A percentile compares a stretch with the other conserved stretches of the same genome.
These are phyloP conservation scores for Pleurotus eryngii DNA, from an alignment of 768 basidiomycete genomes.

Conservation along the genomic window DNA sequence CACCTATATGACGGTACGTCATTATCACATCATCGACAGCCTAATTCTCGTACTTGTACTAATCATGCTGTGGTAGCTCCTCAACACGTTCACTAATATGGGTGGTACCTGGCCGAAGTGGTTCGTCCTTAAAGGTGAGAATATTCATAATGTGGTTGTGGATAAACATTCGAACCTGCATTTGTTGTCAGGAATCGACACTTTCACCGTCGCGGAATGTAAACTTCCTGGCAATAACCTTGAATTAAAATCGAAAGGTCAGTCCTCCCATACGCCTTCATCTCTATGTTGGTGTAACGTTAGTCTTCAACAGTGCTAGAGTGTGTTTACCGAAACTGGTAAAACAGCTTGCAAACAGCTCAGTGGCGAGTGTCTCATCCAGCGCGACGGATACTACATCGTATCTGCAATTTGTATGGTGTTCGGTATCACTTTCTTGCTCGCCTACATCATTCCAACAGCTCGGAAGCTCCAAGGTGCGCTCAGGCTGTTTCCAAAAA, in stretches of 20 bases:
- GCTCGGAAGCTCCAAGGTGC: constrained; percentile 83
- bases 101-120: constrained; percentile 98
- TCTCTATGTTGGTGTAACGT: too few relatives aligned
- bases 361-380: constrained; percentile 77
- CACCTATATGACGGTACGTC: constrained; percentile 95
- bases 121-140: constrained; percentile 84
- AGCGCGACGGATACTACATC: constrained; percentile 90
- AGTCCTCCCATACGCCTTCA: constrained; percentile 5
- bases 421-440: constrained; percentile 70
- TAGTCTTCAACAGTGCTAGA: constrained; percentile 54
- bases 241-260: constrained; percentile 56
- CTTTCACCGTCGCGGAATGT: constrained; percentile 84
- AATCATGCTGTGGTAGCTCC: constrained; percentile 48
- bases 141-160: background rate
- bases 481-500: constrained; percentile 22
- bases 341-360: constrained; percentile 73
- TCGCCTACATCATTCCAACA: constrained; percentile 79
- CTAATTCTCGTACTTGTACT: background rate
- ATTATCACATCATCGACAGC: background rate
- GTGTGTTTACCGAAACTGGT: constrained; percentile 92
- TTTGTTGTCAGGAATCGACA: constrained; percentile 67
- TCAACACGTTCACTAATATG: constrained; percentile 95
- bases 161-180: background rate
- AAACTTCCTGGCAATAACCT: constrained; percentile 57
- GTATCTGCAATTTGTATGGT: constrained; percentile 76